Evolutionary conservation across 2,329 filamentous ascomycete species (phyloP), one percentile per base, ranked within the genome.

Genomic region (Coniella lustricola): DNA sequence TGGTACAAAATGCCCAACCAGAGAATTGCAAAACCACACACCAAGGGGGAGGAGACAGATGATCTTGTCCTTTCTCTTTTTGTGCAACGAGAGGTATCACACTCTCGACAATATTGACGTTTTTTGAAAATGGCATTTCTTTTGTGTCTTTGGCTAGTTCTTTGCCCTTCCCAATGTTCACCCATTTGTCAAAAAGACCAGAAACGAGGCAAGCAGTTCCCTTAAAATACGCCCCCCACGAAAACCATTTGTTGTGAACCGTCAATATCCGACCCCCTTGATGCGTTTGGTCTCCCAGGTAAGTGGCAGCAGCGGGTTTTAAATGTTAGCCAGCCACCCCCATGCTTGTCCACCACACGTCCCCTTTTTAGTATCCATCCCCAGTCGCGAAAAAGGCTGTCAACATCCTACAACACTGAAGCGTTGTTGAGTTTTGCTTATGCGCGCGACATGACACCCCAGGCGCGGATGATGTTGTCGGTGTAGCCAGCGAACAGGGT

Each of bases 401-500:
- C 49, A 36, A 29, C n/a, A 34, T 38, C 17, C 31, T 33, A 29
- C 43, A 42, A 22, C 22, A 20, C 14, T 42, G 25, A 5, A 29
- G 25, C 25, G 22, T 3, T 33, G 7, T 33, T 20, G 33, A 35
- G 33, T 10, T 22, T 48, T 51, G 53, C 62, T 71, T 88, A 90
- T 75, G 85, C 87, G 74, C 89, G 82, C 72, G 88, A 93, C 89
- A 95, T 95, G 68, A 95, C 90, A 76, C 90, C 90, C 90, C 90
- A 95, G 64, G 88, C 90, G 67, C 90, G 87, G 78, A 95, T 95
- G 78, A 94, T 86, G 84, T 96, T 97, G 79, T 98, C 93, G 65
- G 93, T 98, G 84, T 98, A 98, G 75, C 93, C 93, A 71, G 93
- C 90, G 75, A 98, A 98, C 72, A 98, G 81, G 68, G 93, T 97